Base-by-base conservation (phyloP, 1,284 basidiomycete species). In the Somion occarium region DNA sequence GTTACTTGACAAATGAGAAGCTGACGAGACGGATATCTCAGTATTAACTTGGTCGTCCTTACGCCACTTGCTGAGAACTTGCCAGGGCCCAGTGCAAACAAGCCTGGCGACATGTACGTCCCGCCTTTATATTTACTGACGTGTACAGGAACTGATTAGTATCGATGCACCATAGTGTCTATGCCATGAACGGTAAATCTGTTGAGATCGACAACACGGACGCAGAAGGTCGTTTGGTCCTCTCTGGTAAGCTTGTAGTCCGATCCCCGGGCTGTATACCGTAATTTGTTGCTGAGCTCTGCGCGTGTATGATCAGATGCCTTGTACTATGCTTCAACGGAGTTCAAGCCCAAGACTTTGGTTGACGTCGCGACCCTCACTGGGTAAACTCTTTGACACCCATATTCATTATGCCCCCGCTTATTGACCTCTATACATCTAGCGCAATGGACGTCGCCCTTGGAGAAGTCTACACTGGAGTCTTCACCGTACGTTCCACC, bases 171-270 rank as follows among this genome's bases (percentile, higher is more conserved):
- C 23, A 5, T 61, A 91, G 91, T 49, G 66, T 94, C 55, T 87
- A 90, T 58, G 88, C 91, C 4, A 91, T 91, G 83, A 93, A 93
- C 63, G 91, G 92, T 38, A 91, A 92, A 67, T 84, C 86, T 0
- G 79, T 95, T 27, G 90, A 94, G 65, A 80, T 94, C 37, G 90
- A 93, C 70, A 93, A 93, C 69, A 93, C 91, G 0, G 91, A 93
- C 63, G 91, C 91, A 3, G 90, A 93, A 64, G 92, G 93, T 18
- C 83, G 93, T 24, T 74, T 95, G 20, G 75, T 94, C 20, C 77
- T 91, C 34, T 77, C 87, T 46, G 83, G 83, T 84, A 50, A 38
- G 74, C 58, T 3, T 25, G 25, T 38, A n/a, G 0, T 3, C 39
- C 3, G 38, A 15, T 34, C 30, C 15, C 7, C 15, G 7, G 30